These are phyloP conservation scores for Ascocoryne sarcoides DNA, from an alignment of 2,329 filamentous ascomycete species.

Conservation along the genomic window DNA sequence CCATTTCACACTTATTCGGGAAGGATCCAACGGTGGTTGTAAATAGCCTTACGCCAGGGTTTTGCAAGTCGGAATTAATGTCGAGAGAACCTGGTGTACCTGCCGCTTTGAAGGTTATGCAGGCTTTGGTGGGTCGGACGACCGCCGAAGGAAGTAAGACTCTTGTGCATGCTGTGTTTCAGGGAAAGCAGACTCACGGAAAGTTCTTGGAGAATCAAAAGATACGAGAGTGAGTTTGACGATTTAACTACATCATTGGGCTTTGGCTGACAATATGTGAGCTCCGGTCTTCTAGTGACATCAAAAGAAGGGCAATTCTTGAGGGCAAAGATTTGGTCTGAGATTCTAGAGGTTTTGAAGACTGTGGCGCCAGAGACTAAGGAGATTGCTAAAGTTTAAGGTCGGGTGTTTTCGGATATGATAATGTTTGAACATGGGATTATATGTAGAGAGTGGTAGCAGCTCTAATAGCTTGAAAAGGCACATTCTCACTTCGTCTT, in stretches of 20 bases:
- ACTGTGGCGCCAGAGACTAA: no score
- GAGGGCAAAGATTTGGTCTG: conserved; percentile 2
- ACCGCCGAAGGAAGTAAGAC: conserved; percentile 20
- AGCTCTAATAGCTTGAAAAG: no score
- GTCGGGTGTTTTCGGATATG: no score
- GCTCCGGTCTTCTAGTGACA: neutral
- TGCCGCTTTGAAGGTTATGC: conserved; percentile 3
- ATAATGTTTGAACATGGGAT: no score
- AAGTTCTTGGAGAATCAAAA: conserved; percentile 17
- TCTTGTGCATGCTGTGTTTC: conserved; percentile 16
- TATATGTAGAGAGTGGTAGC: no score
- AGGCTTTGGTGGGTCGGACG: conserved; percentile 11
- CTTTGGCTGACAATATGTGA: neutral
- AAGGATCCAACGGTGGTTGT: conserved; percentile 21
- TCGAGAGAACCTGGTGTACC: conserved; percentile 3
- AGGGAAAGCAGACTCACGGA: conserved; percentile 17
- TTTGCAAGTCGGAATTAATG: conserved; percentile 24
- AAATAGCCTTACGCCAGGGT: conserved; percentile 22
- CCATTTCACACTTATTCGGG: no score
- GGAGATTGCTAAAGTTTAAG: no score
- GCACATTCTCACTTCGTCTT: no score
- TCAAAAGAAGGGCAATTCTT: neutral
- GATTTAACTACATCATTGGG: neutral
- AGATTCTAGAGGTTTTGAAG: conserved; percentile 3
- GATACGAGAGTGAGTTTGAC: neutral